Conservation (phyloP, 2,329 filamentous ascomycete species). For the Botryotinia globosa region DNA sequence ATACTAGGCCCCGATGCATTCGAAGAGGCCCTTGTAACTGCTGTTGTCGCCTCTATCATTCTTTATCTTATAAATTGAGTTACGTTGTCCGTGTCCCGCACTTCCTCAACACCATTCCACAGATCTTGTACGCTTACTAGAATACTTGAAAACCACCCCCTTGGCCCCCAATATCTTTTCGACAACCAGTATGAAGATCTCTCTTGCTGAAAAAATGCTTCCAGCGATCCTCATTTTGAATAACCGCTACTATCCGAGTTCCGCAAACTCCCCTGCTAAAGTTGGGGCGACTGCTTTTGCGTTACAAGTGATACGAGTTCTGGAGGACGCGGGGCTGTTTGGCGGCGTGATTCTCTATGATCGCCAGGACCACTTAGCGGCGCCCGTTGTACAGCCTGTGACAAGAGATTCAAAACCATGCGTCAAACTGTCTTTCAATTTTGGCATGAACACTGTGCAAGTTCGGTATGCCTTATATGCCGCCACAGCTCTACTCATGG, state of each 20-base stretch:
- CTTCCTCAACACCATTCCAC: background rate
- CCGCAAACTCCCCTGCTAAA: slow-evolving; percentile 20
- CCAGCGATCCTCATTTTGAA: slow-evolving; percentile 25
- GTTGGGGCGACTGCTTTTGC: slow-evolving; percentile 25
- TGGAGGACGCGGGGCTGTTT: slow-evolving; percentile 22
- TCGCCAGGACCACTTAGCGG: slow-evolving; percentile 20
- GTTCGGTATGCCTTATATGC: slow-evolving; percentile 22
- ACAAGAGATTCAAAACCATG: slow-evolving; percentile 20
- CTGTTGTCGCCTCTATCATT: background rate
- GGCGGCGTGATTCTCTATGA: slow-evolving; percentile 24
- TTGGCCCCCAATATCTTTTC: slow-evolving; percentile 8
- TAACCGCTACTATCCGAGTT: slow-evolving; percentile 22
- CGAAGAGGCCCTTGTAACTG: background rate
- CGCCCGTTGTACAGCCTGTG: slow-evolving; percentile 17
- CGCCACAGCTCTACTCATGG: slow-evolving; percentile 18
- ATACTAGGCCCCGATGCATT: background rate
- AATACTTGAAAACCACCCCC: slow-evolving; percentile 14
- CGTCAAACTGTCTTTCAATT: slow-evolving; percentile 23
- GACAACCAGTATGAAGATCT: slow-evolving; percentile 1
- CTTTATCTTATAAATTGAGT: slow-evolving; percentile 15
- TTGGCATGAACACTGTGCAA: slow-evolving; percentile 18
- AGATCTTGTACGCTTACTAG: slow-evolving; percentile 4
- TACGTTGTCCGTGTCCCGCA: slow-evolving; percentile 8
- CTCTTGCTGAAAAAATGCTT: slow-evolving; percentile 18
- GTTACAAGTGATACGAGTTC: slow-evolving; percentile 21